Evolutionary conservation across 257 asterid species (phyloP).

Genomic region (Penstemon newberryi): DNA sequence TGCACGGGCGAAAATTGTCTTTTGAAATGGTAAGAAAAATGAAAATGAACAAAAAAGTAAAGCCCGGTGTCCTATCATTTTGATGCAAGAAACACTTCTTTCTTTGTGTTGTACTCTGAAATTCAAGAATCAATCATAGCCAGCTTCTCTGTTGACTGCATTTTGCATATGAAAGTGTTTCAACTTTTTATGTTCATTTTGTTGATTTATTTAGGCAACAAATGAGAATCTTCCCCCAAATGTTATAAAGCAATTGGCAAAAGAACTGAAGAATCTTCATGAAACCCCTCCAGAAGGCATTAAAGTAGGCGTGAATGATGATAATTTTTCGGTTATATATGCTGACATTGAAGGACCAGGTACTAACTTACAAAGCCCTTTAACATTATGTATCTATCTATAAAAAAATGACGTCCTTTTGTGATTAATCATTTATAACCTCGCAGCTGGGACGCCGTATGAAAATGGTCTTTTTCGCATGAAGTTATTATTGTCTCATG

Average conservation of each 20-base stretch:
- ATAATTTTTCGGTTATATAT: constrained; percentile 76
- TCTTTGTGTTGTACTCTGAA: too few relatives aligned
- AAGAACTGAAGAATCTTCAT: constrained; percentile 89
- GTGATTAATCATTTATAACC: constrained; percentile 29
- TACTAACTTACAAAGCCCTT: constrained; percentile 24
- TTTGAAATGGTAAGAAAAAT: too few relatives aligned
- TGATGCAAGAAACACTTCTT: too few relatives aligned
- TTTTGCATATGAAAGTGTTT: too few relatives aligned
- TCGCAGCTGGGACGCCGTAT: constrained; percentile 96
- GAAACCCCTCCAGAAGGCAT: constrained; percentile 99
- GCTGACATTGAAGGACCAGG: constrained; percentile 99
- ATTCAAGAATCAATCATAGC: too few relatives aligned
- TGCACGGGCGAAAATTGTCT: too few relatives aligned
- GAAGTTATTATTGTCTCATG: constrained; percentile 84
- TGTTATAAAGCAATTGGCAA: constrained; percentile 85
- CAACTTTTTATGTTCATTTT: constrained; percentile 17
- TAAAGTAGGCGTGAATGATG: constrained; percentile 87
- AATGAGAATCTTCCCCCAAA: constrained; percentile 95
- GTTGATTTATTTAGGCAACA: constrained; percentile 61
- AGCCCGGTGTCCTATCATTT: too few relatives aligned
- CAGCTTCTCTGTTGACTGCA: too few relatives aligned
- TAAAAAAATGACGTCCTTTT: constrained; percentile 4
- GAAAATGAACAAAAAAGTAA: too few relatives aligned
- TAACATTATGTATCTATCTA: constrained; percentile 6
- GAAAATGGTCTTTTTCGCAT: constrained; percentile 88